Conservation (phyloP, 2,329 filamentous ascomycete species). For the Phialophora chinensis region DNA sequence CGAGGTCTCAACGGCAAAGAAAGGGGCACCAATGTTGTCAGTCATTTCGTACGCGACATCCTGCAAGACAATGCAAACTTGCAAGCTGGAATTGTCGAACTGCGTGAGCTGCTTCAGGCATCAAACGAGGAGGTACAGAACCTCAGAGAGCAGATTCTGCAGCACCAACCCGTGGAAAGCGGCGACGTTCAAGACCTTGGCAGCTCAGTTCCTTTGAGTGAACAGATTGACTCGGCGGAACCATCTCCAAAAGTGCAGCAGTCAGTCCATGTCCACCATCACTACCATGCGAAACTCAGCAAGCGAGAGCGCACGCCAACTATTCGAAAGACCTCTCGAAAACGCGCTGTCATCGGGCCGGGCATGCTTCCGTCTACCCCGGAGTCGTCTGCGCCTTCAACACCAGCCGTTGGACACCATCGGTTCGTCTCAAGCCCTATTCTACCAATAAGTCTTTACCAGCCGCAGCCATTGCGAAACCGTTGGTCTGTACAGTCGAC, state of each 20-base stretch:
- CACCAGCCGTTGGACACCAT: constrained; percentile 43
- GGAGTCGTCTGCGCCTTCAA: constrained; percentile 43
- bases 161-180: constrained; percentile 71
- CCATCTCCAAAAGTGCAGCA: constrained; percentile 60
- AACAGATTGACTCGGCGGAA: constrained; percentile 69
- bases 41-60: constrained; percentile 94
- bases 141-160: constrained; percentile 78
- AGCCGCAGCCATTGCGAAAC: constrained; percentile 60
- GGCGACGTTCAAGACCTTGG: constrained; percentile 30
- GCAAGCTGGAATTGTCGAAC: constrained; percentile 87
- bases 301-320: constrained; percentile 66
- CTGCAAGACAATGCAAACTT: constrained; percentile 93
- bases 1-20: constrained; percentile 44
- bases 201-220: constrained; percentile 58
- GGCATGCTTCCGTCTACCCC: constrained; percentile 31
- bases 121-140: constrained; percentile 94
- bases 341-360: constrained; percentile 33
- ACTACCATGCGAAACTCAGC: constrained; percentile 72
- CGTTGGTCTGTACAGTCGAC: constrained; percentile 71
- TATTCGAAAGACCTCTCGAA: constrained; percentile 46
- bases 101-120: constrained; percentile 85
- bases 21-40: constrained; percentile 77
- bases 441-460: constrained; percentile 50
- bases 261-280: constrained; percentile 90
- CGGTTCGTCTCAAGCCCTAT: constrained; percentile 43